These are phyloP conservation scores for Fomitopsis pulvina DNA, from an alignment of 768 basidiomycete genomes.

Conservation along the genomic window DNA sequence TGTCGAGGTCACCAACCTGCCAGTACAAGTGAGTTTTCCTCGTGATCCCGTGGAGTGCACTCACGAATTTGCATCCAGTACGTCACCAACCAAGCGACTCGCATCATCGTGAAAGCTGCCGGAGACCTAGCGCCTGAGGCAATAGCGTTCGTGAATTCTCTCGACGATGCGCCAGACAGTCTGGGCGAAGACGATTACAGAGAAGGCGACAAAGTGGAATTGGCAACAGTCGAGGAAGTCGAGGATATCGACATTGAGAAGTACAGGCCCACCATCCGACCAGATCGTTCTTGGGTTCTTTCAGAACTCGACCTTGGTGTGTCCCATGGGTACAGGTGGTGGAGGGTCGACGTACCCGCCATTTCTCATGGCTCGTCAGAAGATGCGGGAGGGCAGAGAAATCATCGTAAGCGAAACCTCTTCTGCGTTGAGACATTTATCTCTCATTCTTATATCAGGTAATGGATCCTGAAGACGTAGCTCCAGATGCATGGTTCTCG, in stretches of 20 bases:
- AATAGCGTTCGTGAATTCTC: not conserved
- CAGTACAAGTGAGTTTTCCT: slow-evolving; percentile 33
- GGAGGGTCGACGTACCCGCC: slow-evolving; percentile 52
- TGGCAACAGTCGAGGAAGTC: not conserved
- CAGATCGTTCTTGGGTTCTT: slow-evolving; percentile 15
- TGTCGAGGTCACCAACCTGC: slow-evolving; percentile 50
- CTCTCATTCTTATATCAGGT: slow-evolving; percentile 9
- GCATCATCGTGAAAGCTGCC: slow-evolving; percentile 55
- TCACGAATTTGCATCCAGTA: slow-evolving; percentile 28
- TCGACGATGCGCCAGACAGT: not conserved
- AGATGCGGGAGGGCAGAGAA: slow-evolving; percentile 39
- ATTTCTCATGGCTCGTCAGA: slow-evolving; percentile 44
- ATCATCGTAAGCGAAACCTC: slow-evolving; percentile 13
- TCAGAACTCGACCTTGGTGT: slow-evolving; percentile 25
- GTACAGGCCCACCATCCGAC: slow-evolving; percentile 17
- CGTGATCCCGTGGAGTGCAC: not conserved
- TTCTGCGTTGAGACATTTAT: not conserved
- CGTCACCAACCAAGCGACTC: slow-evolving; percentile 42
- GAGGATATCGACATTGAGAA: slow-evolving; percentile 13
- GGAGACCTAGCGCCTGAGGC: slow-evolving; percentile 37
- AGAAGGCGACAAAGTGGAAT: slow-evolving; percentile 10
- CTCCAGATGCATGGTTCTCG: slow-evolving; percentile 31
- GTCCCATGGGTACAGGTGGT: slow-evolving; percentile 54
- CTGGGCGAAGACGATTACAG: not conserved
- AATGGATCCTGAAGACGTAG: slow-evolving; percentile 28